Percentiles rank a stretch among this genome's conserved stretches.
Evolutionary conservation across 2,329 filamentous ascomycete genomes (phyloP).

Genomic region (Aspergillus tanneri): DNA sequence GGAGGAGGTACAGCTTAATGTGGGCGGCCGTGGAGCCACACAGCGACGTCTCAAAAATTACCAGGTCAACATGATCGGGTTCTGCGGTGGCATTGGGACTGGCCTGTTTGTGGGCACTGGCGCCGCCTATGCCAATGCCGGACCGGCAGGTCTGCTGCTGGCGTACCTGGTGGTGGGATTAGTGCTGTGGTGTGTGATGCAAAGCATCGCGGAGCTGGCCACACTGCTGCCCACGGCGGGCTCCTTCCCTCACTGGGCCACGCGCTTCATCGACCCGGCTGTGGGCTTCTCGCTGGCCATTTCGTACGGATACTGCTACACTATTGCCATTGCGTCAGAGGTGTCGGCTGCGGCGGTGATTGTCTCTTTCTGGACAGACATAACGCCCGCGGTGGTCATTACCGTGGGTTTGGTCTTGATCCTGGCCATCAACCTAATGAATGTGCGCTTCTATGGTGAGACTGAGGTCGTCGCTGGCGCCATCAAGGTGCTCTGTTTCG

Average conservation of each 20-base stretch:
- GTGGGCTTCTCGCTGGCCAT: conserved; percentile 84
- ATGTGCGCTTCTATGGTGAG: conserved; percentile 35
- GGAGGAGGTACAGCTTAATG: conserved; percentile 32
- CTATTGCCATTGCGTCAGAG: conserved; percentile 76
- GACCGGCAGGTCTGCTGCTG: conserved; percentile 71
- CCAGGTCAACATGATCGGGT: conserved; percentile 35
- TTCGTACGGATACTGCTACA: conserved; percentile 76
- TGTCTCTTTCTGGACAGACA: conserved; percentile 70
- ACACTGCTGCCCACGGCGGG: conserved; percentile 88
- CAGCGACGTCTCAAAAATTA: conserved; percentile 38
- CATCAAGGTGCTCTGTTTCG: conserved; percentile 34
- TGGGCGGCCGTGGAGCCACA: conserved; percentile 33
- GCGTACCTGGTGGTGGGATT: conserved; percentile 61
- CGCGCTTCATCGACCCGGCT: conserved; percentile 83
- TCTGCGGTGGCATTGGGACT: conserved; percentile 55
- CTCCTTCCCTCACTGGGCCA: conserved; percentile 87
- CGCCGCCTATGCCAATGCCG: conserved; percentile 66
- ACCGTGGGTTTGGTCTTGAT: conserved; percentile 32
- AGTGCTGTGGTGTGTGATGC: conserved; percentile 87
- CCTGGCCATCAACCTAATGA: conserved; percentile 33
- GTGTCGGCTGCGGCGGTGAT: conserved; percentile 84
- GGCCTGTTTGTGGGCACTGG: conserved; percentile 84
- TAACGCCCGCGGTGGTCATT: conserved; percentile 73
- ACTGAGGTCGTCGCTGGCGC: conserved; percentile 32
- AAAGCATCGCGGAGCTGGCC: conserved; percentile 84